Evolutionary conservation across 441 rosid species (phyloP).

Genomic region (Pelargonium hybrid): DNA sequence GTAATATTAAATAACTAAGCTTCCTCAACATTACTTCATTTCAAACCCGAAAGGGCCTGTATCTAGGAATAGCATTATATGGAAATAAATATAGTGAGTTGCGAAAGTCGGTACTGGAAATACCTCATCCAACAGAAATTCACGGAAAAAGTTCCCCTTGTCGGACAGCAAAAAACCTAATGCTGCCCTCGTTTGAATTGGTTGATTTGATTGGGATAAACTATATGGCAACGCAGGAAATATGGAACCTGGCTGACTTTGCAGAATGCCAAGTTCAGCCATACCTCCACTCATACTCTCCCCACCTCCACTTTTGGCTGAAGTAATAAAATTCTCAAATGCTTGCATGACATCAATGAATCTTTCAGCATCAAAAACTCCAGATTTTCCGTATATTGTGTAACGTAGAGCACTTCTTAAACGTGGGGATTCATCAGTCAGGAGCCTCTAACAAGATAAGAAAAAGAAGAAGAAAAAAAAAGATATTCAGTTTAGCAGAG

Average conservation of each 20-base stretch:
- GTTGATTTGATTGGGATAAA: conserved; percentile 41
- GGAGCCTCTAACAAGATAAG: conserved; percentile 53
- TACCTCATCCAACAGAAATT: conserved; percentile 97
- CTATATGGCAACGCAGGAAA: conserved; percentile 32
- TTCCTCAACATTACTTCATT: background rate
- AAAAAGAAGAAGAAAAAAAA: conserved; percentile 10
- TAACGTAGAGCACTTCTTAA: conserved; percentile 77
- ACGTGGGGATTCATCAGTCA: conserved; percentile 88
- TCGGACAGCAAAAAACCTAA: conserved; percentile 77
- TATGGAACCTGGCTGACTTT: conserved; percentile 27
- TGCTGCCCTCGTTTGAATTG: conserved; percentile 80
- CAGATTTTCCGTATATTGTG: conserved; percentile 85
- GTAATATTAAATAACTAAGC: background rate
- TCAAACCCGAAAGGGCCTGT: background rate
- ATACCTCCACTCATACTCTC: conserved; percentile 71
- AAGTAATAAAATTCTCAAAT: conserved; percentile 84
- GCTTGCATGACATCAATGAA: conserved; percentile 99
- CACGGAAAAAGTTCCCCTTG: conserved; percentile 81
- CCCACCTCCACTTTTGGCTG: conserved; percentile 98
- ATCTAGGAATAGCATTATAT: background rate
- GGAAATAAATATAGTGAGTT: background rate
- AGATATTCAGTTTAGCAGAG: conserved; percentile 2
- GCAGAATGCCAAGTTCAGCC: conserved; percentile 80
- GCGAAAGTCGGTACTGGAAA: background rate
- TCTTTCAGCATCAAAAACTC: conserved; percentile 94